These are phyloP conservation scores for Colletotrichum falcatum DNA, from an alignment of 2,329 filamentous ascomycete genomes.

Conservation along the genomic window DNA sequence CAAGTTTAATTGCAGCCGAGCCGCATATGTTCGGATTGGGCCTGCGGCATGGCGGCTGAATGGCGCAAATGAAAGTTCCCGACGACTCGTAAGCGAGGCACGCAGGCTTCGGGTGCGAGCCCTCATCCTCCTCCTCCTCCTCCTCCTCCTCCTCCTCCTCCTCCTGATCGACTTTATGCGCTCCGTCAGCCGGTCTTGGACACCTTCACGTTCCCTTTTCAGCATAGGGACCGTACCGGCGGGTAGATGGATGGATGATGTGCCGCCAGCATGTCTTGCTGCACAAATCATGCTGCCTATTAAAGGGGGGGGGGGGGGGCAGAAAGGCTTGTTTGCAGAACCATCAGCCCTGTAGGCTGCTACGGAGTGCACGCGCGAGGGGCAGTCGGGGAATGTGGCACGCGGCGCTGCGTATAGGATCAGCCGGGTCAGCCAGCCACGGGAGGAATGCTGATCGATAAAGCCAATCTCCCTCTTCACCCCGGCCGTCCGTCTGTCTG, in stretches of 20 bases:
- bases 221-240: no score
- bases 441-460: constrained; percentile 7
- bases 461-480: background rate
- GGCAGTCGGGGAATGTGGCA: background rate
- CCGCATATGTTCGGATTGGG: background rate
- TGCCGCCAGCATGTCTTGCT: background rate
- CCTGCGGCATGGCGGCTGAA: background rate
- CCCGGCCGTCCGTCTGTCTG: background rate
- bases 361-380: background rate
- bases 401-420: background rate
- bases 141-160: no score
- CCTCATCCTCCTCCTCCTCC: no score
- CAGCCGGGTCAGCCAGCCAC: constrained; percentile 5
- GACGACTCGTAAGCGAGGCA: background rate
- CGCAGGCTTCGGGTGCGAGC: constrained; percentile 2
- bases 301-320: background rate
- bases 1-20: background rate
- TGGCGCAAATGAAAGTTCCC: background rate
- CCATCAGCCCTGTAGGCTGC: constrained; percentile 21
- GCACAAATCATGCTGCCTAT: background rate
- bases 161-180: background rate
- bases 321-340: constrained; percentile 16
- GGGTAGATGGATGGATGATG: no score
- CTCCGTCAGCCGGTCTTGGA: background rate
- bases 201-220: background rate